Conservation (phyloP, 495 filamentous ascomycete genomes). For the Sporormia fimetaria region DNA sequence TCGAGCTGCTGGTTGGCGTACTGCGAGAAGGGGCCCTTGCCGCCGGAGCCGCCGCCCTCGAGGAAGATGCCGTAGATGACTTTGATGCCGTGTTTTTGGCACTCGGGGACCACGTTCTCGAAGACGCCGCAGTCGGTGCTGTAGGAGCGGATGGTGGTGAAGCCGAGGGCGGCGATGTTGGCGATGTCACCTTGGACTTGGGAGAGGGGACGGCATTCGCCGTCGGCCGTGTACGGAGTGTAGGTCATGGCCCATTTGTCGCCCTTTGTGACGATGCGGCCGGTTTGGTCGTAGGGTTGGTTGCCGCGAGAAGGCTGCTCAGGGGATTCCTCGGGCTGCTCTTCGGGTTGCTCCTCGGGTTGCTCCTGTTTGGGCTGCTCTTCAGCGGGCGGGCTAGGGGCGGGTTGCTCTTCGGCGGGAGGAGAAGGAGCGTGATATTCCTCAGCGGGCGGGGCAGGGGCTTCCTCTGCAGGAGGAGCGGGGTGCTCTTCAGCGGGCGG, state of each 20-base stretch:
- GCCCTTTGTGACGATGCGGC: slow-evolving; percentile 37
- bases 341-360: slow-evolving; percentile 12
- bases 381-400: not conserved
- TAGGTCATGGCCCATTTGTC: slow-evolving; percentile 83
- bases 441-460: no score
- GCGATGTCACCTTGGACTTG: slow-evolving; percentile 56
- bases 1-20: slow-evolving; percentile 50
- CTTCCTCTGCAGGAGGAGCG: not conserved
- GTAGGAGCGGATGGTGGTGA: slow-evolving; percentile 78
- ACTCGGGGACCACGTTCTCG: slow-evolving; percentile 56
- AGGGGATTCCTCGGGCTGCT: slow-evolving; percentile 19
- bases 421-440: slow-evolving; percentile 1
- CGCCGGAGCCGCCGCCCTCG: slow-evolving; percentile 43
- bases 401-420: not conserved
- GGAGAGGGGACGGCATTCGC: slow-evolving; percentile 54
- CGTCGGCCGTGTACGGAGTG: slow-evolving; percentile 57
- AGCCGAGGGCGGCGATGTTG: slow-evolving; percentile 59
- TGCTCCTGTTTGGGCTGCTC: not conserved
- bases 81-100: slow-evolving; percentile 49
- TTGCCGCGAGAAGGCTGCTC: slow-evolving; percentile 13
- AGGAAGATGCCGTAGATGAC: slow-evolving; percentile 84
- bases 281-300: slow-evolving; percentile 15
- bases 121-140: slow-evolving; percentile 81
- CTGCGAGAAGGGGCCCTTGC: slow-evolving; percentile 16
- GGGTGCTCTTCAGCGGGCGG: slow-evolving; percentile 40